Evolutionary conservation across 106 monocot species (phyloP), one percentile per base, ranked within the genome.

Genomic region (Platanthera guangdongensis): DNA sequence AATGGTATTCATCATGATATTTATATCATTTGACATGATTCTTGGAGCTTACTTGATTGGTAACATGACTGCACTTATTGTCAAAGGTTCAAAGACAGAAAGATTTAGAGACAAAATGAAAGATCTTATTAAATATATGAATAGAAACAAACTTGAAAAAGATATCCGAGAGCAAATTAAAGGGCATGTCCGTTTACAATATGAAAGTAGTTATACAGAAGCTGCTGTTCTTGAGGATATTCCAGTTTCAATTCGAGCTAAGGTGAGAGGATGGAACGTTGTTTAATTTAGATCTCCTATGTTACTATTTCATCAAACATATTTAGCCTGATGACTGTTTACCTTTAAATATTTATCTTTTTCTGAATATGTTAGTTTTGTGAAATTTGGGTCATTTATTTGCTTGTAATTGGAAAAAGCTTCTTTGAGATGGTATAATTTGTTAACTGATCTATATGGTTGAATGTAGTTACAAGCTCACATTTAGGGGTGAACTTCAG

Each of bases 1-100:
- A 80, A 96, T 96, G 95, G 76, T 93, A 74, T 96, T 96, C 75
- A 60, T 93, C 69, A 93, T 96, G 92, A 85, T 96, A 5, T 96
- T 78, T 87, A 88, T 96, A 57, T 96, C 95, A 67, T 95, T 92
- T 59, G 95, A 93, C 59, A 96, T 96, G 95, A 87, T 96, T 87
- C 82, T 96, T 21, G 90, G 95, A 64, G 95, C 95, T 76, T 96
- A 96, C 73, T 84, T 96, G 57, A 86, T 96, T 51, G 95, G 95
- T 67, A 96, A 93, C 77, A 93, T 93, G 95, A 96, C 95, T 51
- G 93, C 90, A 12, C 80, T 96, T 21, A 96, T 96, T 78, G 95
- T 96, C 4, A 96, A 93, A 84, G 95, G 95, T 79, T 96, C 95
- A 53, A 93, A 89, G 52, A 96, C 95, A 48, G 93, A 91, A 85